These are phyloP conservation scores for Rosa rugosa DNA, from an alignment of 306 rosid species.

Conservation along the genomic window DNA sequence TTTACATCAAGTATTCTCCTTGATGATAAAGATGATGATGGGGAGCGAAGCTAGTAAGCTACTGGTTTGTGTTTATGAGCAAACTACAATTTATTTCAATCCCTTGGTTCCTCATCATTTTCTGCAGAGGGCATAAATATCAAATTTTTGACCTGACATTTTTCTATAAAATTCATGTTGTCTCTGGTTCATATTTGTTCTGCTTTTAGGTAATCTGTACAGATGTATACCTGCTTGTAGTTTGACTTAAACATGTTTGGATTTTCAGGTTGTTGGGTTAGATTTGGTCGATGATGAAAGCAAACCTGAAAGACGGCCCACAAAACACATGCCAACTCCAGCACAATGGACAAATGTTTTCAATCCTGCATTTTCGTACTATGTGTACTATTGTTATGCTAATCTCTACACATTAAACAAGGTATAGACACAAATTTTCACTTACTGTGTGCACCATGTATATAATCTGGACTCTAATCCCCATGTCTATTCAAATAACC, in stretches of 20 bases:
- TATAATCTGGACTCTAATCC: neutral
- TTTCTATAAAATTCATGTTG: neutral
- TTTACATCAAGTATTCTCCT: slow-evolving; percentile 2
- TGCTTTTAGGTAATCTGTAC: neutral
- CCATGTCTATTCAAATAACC: neutral
- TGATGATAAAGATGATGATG: neutral
- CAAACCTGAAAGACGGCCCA: slow-evolving; percentile 98
- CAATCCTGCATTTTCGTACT: slow-evolving; percentile 96
- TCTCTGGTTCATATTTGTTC: slow-evolving; percentile 10
- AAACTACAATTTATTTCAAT: neutral
- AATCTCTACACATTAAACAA: slow-evolving; percentile 90
- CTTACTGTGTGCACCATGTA: neutral
- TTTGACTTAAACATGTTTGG: slow-evolving; percentile 10
- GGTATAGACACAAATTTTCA: slow-evolving; percentile 37
- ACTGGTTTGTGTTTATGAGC: neutral
- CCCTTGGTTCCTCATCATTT: neutral
- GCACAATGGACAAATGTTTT: slow-evolving; percentile 93
- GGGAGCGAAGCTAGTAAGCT: neutral
- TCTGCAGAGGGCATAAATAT: neutral
- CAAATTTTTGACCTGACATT: neutral
- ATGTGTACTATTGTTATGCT: slow-evolving; percentile 94
- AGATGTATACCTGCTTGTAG: slow-evolving; percentile 8
- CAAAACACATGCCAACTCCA: slow-evolving; percentile 99
- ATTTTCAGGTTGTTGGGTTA: slow-evolving; percentile 81
- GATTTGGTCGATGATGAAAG: slow-evolving; percentile 97